phyloP scores from a whole-genome alignment of 1,284 basidiomycete species.

The Mycosarcoma mackinlayi region DNA sequence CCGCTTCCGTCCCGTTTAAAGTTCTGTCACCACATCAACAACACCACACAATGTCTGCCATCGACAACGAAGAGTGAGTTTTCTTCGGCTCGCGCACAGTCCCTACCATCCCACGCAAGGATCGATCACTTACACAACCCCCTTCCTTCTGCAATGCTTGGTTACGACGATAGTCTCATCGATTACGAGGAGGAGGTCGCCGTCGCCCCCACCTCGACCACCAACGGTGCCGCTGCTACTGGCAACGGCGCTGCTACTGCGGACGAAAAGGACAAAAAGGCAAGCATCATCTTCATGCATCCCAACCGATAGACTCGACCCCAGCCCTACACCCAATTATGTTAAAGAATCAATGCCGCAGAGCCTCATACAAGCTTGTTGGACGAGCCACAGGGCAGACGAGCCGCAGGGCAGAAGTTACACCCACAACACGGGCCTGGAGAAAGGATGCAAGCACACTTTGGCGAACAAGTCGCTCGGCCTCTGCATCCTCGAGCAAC shows the following conservation, averaged over 20 bases:
- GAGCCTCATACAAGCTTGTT: background rate
- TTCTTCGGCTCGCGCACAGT: background rate
- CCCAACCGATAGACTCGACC: constrained; percentile 16
- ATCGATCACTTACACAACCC: constrained; percentile 5
- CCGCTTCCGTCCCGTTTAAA: constrained; percentile 5
- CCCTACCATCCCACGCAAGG: constrained; percentile 12
- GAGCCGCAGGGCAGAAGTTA: background rate
- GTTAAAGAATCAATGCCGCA: constrained; percentile 14
- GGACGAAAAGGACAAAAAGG: constrained; percentile 66
- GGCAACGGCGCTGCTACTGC: constrained; percentile 51
- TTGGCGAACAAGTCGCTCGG: constrained; percentile 5
- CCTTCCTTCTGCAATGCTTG: constrained; percentile 1
- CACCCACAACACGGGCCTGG: background rate
- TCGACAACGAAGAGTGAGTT: constrained; percentile 69
- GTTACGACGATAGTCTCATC: constrained; percentile 58
- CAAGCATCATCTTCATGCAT: constrained; percentile 44
- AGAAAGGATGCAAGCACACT: background rate
- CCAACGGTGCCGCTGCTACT: constrained; percentile 55
- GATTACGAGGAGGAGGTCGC: constrained; percentile 69
- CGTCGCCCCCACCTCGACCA: constrained; percentile 56
- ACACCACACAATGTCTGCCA: constrained; percentile 47
- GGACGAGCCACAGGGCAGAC: background rate
- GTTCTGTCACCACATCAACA: background rate
- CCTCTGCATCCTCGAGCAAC: background rate
- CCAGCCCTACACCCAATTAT: background rate